phyloP scores from a whole-genome alignment of 169 alveolate species.

The Cryptosporidium sp. region DNA sequence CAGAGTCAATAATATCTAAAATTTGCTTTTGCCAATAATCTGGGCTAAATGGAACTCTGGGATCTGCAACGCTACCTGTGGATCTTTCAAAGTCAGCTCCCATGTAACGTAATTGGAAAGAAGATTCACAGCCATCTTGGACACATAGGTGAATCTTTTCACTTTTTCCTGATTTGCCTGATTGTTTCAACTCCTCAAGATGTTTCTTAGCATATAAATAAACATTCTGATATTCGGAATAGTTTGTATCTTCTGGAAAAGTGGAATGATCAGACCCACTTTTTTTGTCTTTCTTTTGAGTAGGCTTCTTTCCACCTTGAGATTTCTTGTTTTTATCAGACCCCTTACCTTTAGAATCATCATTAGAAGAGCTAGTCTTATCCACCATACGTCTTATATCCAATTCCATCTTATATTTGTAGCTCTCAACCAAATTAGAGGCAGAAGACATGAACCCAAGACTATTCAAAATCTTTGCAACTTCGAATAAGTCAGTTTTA shows the following conservation, averaged over 20 bases:
- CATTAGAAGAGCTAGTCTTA: background rate
- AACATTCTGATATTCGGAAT: constrained; percentile 30
- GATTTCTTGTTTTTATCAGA: constrained; percentile 13
- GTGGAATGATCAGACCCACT: constrained; percentile 3
- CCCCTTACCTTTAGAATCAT: background rate
- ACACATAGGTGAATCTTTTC: constrained; percentile 33
- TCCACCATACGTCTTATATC: constrained; percentile 13
- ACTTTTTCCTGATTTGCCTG: background rate
- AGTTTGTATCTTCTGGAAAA: constrained; percentile 51
- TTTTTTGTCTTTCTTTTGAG: constrained; percentile 26
- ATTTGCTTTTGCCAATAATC: constrained; percentile 92
- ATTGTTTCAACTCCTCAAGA: constrained; percentile 14
- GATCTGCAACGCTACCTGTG: constrained; percentile 86
- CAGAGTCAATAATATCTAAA: constrained; percentile 86
- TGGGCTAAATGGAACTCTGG: constrained; percentile 90
- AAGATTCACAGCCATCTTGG: constrained; percentile 27
- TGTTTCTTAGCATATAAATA: constrained; percentile 28
- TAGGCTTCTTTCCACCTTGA: constrained; percentile 1
- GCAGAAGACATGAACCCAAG: constrained; percentile 57
- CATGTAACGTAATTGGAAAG: constrained; percentile 84
- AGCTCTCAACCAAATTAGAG: constrained; percentile 15
- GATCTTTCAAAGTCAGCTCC: constrained; percentile 88
- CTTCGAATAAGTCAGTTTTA: constrained; percentile 39
- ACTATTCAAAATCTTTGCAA: background rate
- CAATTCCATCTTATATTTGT: constrained; percentile 44